Evolutionary conservation across 192 early-diverging fungal genomes (phyloP).

Genomic region (Dissophora globulifera): DNA sequence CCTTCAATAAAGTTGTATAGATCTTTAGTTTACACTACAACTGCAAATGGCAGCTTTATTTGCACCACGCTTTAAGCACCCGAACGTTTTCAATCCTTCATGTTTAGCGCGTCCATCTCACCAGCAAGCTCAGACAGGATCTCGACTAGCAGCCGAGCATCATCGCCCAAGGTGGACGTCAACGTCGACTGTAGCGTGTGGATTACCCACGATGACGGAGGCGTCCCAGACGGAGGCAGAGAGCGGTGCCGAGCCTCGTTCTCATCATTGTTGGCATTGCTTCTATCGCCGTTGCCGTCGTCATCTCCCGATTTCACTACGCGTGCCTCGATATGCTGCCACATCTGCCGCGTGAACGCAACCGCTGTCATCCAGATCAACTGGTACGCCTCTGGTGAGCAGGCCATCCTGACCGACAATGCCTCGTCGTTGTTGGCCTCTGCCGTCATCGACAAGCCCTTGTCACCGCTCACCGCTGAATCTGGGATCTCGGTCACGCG

Average conservation of each 20-base stretch:
- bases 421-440: no score
- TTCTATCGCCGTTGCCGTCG: neutral
- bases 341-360: conserved; percentile 10
- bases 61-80: no score
- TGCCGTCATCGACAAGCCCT: no score
- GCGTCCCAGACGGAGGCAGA: neutral
- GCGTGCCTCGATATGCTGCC: neutral
- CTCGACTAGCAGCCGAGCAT: conserved; percentile 25
- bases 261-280: no score
- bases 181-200: conserved; percentile 9
- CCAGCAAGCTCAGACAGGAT: conserved; percentile 32
- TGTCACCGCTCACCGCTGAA: conserved; percentile 3
- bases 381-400: conserved; percentile 46
- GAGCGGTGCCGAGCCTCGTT: neutral
- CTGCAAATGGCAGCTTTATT: no score
- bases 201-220: conserved; percentile 7
- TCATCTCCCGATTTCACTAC: neutral
- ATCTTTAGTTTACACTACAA: no score
- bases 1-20: no score
- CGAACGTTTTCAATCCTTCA: no score
- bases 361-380: conserved; percentile 39
- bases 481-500: conserved; percentile 4
- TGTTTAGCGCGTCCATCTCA: conserved; percentile 24
- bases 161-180: neutral
- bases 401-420: conserved; percentile 33